Base-by-base conservation (phyloP, 2,329 filamentous ascomycete species). In the Botrytis medusae region DNA sequence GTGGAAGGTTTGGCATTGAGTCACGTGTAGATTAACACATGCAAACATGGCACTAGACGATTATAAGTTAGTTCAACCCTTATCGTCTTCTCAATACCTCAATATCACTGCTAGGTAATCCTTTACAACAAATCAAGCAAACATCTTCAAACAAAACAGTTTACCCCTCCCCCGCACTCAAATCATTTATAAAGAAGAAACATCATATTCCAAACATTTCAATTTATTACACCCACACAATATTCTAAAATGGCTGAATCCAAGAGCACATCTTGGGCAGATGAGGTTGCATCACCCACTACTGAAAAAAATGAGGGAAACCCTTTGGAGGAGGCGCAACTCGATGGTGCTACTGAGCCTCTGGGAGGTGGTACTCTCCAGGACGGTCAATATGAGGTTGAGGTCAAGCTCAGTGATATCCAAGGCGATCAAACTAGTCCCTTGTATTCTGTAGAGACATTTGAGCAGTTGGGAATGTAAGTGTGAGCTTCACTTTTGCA, bases 361-460 rank as follows among this genome's bases (percentile, higher is more conserved):
- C 65, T 75, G 40, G 81, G 81, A 57, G 88, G 87, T 72, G 89
- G 89, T 57, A 85, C 85, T 65, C 84, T 91, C 10, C 75, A 89
- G 34, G 93, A 98, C 82, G 90, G 91, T 6, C 90, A 92, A 74
- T 97, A 92, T 83, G 92, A 96, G 77, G 95, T 99, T 77, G 92
- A 97, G 80, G 93, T 99, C 78, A 96, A 95, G 83, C 88, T 98
- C 74, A 95, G 92, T 79, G 94, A 97, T 80, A 87, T 97, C 71
- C 94, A 98, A 83, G 89, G 90, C 44, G 93, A 98, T 80, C 90
- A 92, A 18, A 92, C 93, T 79, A 95, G 94, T 80, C 95, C 95
- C 18, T 88, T 98, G 37, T 96, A 90, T 82, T 98, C 95, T 5
- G 91, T 92, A 68, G 92, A 91, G 78, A 90, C 88, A 1, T 99